Base-by-base conservation (phyloP, 768 basidiomycete species). In the Neoboletus magnificus region DNA sequence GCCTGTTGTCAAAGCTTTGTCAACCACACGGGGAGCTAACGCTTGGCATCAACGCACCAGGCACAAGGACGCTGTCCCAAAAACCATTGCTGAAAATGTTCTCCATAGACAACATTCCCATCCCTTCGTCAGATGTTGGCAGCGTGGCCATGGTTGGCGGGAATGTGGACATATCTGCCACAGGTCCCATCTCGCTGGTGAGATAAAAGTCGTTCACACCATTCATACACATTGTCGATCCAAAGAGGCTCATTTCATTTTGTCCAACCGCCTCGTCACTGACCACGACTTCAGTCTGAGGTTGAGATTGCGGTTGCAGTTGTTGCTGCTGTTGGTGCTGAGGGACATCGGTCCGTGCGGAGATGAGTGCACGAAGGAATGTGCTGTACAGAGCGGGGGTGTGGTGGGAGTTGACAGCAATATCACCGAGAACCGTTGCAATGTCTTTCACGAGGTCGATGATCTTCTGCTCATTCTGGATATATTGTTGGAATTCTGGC, bases 301-400 rank as follows among this genome's bases (percentile, higher is more conserved):
- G 52, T 39, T 68, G 66, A n/a, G 50, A 32, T n/a, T 56, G 67
- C 2, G 54, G 60, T 27, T 33, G 60, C 1, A n/a, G 43, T 44
- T 56, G 62, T 5, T 59, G 58, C 13, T 79, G 42, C 15, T 52
- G 49, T 11, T 59, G 57, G 15, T 61, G 64, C 25, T 66, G 52
- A 40, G 66, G 41, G 69, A 68, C 33, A 66, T 75, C 66, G 68
- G 75, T 58, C 23, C 70, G 62, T 41, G 85, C 83, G 2, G 84
- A 79, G 50, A 89, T 81, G 40, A 96, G 82, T 3, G 89, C 87
- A 3, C 85, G 86, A 23, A 94, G 76, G 76, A 94, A 93, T 20
- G 80, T 77, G 66, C 86, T 85, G 76, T 98, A 98, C 37, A 98
- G 78, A 6, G 91, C 89, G 1, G 96, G 94, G 0, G 95, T 94